These are phyloP conservation scores for Colletotrichum destructivum DNA, from an alignment of 2,329 filamentous ascomycete species.

Conservation along the genomic window DNA sequence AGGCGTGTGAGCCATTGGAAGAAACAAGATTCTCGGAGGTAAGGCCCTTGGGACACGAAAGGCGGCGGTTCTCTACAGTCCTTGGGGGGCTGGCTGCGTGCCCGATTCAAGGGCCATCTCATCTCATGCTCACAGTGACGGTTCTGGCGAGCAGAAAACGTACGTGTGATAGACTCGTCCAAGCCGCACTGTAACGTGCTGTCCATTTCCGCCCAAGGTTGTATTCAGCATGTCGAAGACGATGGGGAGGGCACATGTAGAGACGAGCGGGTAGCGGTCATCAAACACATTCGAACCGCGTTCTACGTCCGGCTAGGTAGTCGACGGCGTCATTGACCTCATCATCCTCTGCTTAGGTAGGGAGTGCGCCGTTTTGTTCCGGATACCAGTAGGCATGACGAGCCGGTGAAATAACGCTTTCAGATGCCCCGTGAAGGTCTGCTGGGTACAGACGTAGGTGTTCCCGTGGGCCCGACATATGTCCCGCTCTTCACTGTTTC, in stretches of 20 bases:
- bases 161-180: not conserved
- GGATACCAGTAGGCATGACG: not conserved
- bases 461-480: not conserved
- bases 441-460: not conserved
- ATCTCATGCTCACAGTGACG: not conserved
- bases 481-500: not conserved
- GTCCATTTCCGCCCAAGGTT: not conserved
- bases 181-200: not conserved
- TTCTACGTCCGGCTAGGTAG: not conserved
- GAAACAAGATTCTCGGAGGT: no score
- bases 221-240: not conserved
- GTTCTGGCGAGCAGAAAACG: no score
- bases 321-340: not conserved
- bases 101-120: not conserved
- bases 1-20: not conserved
- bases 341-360: not conserved
- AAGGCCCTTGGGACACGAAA: no score
- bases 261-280: not conserved
- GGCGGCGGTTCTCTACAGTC: not conserved
- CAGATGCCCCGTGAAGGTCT: not conserved
- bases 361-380: not conserved
- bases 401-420: not conserved
- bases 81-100: not conserved
- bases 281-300: not conserved
- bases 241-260: no score